A percentile compares a stretch with the other conserved stretches of the same genome.
Conservation (phyloP, 331 rosid species). For the Telfairia occidentalis region DNA sequence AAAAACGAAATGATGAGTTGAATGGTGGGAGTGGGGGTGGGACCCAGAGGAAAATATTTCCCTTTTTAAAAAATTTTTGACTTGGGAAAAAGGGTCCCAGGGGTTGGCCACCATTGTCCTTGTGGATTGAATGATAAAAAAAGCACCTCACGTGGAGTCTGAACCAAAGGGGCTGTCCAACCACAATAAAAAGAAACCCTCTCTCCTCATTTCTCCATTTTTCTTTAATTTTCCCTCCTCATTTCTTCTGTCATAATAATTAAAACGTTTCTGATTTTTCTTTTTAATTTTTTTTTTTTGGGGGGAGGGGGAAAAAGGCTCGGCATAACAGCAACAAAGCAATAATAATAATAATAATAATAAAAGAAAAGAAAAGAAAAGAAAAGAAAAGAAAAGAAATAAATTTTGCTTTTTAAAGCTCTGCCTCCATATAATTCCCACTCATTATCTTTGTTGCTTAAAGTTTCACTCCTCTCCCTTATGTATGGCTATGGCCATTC, state of each 20-base stretch:
- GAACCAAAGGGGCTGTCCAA: slow-evolving; percentile 84
- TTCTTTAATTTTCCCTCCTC: not conserved
- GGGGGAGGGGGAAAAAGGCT: slow-evolving; percentile 26
- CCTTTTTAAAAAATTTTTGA: slow-evolving; percentile 67
- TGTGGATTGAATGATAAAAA: slow-evolving; percentile 85
- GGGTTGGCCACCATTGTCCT: slow-evolving; percentile 75
- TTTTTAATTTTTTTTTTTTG: no score
- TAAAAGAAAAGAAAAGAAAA: slow-evolving; percentile 27
- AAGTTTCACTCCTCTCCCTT: no score
- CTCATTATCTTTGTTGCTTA: slow-evolving; percentile 90
- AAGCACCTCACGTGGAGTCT: slow-evolving; percentile 99
- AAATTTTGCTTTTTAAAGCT: slow-evolving; percentile 79
- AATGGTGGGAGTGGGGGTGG: slow-evolving; percentile 38
- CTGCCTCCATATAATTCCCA: slow-evolving; percentile 72
- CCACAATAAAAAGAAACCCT: slow-evolving; percentile 48
- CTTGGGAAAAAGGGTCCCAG: slow-evolving; percentile 82
- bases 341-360: no score
- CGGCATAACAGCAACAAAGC: slow-evolving; percentile 25
- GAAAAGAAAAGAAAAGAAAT: slow-evolving; percentile 32
- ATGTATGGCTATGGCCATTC: no score
- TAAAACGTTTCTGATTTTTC: no score
- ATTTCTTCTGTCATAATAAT: not conserved
- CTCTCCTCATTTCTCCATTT: not conserved
- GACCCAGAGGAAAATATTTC: slow-evolving; percentile 60
- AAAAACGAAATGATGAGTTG: slow-evolving; percentile 78